Conservation (phyloP, 2,329 filamentous ascomycete species). For the Dryadomyces quercus-mongolicae region DNA sequence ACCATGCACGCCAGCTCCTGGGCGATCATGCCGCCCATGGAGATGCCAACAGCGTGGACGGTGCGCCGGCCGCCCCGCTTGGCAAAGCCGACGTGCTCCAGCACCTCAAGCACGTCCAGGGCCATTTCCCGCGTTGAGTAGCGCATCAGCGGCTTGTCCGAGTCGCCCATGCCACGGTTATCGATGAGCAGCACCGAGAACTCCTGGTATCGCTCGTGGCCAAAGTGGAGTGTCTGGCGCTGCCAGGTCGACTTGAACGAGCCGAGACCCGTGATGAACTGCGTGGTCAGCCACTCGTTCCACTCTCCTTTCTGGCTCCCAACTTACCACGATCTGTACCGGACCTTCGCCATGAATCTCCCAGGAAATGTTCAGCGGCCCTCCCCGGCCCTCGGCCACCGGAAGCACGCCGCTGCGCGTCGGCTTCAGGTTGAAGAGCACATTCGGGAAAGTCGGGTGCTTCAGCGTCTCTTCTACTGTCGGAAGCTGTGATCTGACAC, state of each 20-base stretch:
- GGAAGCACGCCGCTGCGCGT: conserved; percentile 45
- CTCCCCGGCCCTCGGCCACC: conserved; percentile 59
- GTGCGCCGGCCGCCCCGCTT: conserved; percentile 15
- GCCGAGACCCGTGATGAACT: conserved; percentile 76
- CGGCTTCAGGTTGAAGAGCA: conserved; percentile 58
- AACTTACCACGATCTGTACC: conserved; percentile 59
- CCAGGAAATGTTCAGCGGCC: conserved; percentile 65
- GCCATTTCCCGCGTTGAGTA: conserved; percentile 85
- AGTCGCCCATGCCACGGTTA: conserved; percentile 74
- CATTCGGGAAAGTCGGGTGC: conserved; percentile 55
- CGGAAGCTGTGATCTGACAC: background rate
- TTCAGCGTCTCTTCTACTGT: conserved; percentile 45
- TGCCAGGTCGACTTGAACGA: conserved; percentile 61
- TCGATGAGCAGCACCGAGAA: conserved; percentile 71
- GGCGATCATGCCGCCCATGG: conserved; percentile 85
- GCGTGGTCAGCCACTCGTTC: background rate
- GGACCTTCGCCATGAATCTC: conserved; percentile 69
- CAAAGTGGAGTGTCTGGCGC: conserved; percentile 71
- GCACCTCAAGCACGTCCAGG: conserved; percentile 58
- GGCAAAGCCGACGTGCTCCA: conserved; percentile 50
- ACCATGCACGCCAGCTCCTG: conserved; percentile 59
- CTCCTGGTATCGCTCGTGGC: conserved; percentile 51
- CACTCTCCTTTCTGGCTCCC: background rate
- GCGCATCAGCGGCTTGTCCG: conserved; percentile 62
- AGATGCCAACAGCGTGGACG: conserved; percentile 63